A percentile compares a stretch with the other conserved stretches of the same genome.
Evolutionary conservation across 352 stramenopile species (phyloP).

Genomic region (Saprolegnia parasitica): DNA sequence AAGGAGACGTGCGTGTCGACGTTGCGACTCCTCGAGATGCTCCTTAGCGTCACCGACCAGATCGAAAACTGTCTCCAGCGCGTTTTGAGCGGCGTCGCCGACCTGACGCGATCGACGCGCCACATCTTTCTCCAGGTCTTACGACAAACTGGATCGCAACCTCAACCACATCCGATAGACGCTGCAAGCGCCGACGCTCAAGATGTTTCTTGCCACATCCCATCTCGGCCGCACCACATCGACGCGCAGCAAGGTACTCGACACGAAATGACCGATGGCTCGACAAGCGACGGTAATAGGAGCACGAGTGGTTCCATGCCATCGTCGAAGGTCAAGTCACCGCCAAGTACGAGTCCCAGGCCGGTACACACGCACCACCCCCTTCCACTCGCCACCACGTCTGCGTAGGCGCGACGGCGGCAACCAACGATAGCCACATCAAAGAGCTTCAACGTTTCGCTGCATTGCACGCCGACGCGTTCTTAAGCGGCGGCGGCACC

Average conservation of each 20-base stretch:
- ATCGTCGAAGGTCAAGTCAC: slow-evolving; percentile 6
- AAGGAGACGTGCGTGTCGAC: slow-evolving; percentile 57
- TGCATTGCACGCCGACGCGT: slow-evolving; percentile 14
- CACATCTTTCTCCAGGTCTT: slow-evolving; percentile 42
- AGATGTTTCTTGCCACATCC: slow-evolving; percentile 52
- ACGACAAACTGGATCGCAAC: no score
- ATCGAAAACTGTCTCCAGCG: slow-evolving; percentile 66
- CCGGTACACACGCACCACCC: background rate
- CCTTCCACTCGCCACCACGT: background rate
- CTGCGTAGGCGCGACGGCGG: no score
- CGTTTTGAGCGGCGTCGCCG: slow-evolving; percentile 51
- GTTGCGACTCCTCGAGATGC: slow-evolving; percentile 72
- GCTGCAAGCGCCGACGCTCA: slow-evolving; percentile 57
- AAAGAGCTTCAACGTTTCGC: slow-evolving; percentile 22
- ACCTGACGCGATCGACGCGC: slow-evolving; percentile 48
- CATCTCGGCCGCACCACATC: slow-evolving; percentile 72
- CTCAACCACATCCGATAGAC: slow-evolving; percentile 29
- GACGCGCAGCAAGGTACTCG: slow-evolving; percentile 46
- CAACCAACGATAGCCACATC: background rate
- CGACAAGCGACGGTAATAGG: no score
- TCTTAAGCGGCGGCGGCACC: background rate
- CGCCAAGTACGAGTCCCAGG: background rate
- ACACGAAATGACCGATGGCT: no score
- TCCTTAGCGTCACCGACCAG: slow-evolving; percentile 69
- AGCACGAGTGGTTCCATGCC: slow-evolving; percentile 76